phyloP scores from a whole-genome alignment of 345 rosid species.

The Linum tenue region DNA sequence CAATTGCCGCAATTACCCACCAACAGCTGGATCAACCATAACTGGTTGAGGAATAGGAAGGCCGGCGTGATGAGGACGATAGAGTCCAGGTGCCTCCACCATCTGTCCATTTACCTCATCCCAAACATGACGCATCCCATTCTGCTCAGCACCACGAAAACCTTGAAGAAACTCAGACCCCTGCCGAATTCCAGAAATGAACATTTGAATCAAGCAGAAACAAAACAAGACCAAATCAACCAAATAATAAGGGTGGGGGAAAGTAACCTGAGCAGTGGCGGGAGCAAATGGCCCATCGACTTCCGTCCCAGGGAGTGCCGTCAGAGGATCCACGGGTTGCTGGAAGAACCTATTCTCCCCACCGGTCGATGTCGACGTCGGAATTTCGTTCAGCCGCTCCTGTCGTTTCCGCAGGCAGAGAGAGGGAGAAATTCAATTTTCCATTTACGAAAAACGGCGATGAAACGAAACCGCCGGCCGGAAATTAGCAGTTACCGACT shows the following conservation, averaged over 20 bases:
- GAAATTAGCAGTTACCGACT: too few relatives aligned
- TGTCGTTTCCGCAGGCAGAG: constrained; percentile 14
- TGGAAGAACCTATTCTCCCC: constrained; percentile 45
- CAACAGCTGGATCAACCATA: constrained; percentile 42
- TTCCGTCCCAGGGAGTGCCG: constrained; percentile 82
- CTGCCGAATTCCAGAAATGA: constrained; percentile 19
- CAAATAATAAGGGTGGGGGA: background rate
- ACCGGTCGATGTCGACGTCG: constrained; percentile 38
- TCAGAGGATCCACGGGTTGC: constrained; percentile 32
- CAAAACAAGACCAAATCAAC: background rate
- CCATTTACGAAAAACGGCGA: background rate
- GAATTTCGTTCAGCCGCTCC: constrained; percentile 86
- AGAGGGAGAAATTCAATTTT: background rate
- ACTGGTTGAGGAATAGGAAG: constrained; percentile 51
- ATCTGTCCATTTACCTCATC: constrained; percentile 48
- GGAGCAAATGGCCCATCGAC: constrained; percentile 51
- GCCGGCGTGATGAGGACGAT: constrained; percentile 18
- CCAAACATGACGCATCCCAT: constrained; percentile 74
- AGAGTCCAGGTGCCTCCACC: constrained; percentile 7
- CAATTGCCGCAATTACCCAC: constrained; percentile 5
- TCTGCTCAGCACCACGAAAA: constrained; percentile 56
- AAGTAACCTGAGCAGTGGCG: constrained; percentile 55
- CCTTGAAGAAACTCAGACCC: constrained; percentile 66
- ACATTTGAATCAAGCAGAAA: background rate
- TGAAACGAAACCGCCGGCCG: background rate